Base-by-base conservation (phyloP, 2,329 filamentous ascomycete genomes). In the Colletotrichum lupini region DNA sequence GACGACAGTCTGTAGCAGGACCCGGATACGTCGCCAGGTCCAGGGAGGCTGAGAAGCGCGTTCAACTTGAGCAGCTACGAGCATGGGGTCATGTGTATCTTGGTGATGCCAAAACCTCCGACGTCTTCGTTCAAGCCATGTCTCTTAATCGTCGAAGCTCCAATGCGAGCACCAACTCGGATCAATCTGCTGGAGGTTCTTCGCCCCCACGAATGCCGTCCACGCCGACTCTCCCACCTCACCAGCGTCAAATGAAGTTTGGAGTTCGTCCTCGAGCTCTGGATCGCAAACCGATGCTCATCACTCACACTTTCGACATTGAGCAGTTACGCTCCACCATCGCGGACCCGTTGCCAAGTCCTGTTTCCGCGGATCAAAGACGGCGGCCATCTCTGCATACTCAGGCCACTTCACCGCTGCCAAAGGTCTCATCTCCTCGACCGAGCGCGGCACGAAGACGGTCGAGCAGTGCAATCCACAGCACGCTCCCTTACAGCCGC, bases 281-380 rank as follows among this genome's bases (percentile, higher is more conserved):
- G 5, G 82, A 84, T 2, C 81, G 83, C 22, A 83, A 84, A 60
- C 82, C 87, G 1, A 85, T 89, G 74, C 76, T 86, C 0, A 81
- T 91, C 22, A 83, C 85, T 75, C 84, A 88, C 35, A 84, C 83
- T 22, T 88, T 91, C 72, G 83, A 90, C 72, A 79, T 90, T 16
- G 81, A 85, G 30, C 81, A 85, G 73, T 79, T 90, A 11, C 82
- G 85, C 58, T 81, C 84, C 9, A 87, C 85, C 1, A 80, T 89
- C n/a, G 84, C 84, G 2, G 80, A 83, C 3, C 79, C 80, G 9
- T 72, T 77, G 8, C 75, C 76, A 30, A 73, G 37, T 42, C 58
- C 68, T 14, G n/a, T 57, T n/a, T 19, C 62, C 9, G 58, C 35
- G 16, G 61, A 56, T 24, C 24, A 64, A 1, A 52, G 60, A 22